Percentiles rank a stretch among this genome's conserved stretches.
phyloP scores from a whole-genome alignment of 1,139 yeast genomes.

The Taiozyma sp. region DNA sequence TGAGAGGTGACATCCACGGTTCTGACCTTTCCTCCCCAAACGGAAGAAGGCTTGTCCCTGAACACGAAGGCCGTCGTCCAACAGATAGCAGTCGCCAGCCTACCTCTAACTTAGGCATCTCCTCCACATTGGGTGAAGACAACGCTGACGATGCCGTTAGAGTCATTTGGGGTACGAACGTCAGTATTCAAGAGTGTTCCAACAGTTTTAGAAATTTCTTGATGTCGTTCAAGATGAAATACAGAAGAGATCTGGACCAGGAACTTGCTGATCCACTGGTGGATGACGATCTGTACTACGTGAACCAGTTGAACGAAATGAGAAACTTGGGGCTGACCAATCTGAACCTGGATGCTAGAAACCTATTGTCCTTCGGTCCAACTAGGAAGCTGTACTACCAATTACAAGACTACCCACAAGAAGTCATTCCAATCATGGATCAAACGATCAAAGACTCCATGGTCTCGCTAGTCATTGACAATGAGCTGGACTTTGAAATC shows the following conservation, averaged over 20 bases:
- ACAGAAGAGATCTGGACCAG: conserved; percentile 60
- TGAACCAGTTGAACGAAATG: conserved; percentile 70
- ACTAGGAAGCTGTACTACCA: conserved; percentile 82
- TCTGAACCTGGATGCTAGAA: conserved; percentile 78
- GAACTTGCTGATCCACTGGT: conserved; percentile 42
- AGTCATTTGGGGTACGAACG: conserved; percentile 99
- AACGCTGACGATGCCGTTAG: conserved; percentile 52
- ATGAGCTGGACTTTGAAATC: conserved; percentile 32
- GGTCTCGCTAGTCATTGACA: conserved; percentile 70
- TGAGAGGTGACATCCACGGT: conserved; percentile 57
- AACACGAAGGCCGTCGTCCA: conserved; percentile 9
- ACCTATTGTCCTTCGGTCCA: conserved; percentile 69
- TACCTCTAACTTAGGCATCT: conserved; percentile 11
- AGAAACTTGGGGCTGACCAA: conserved; percentile 76
- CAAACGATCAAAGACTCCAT: conserved; percentile 89
- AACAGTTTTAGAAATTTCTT: conserved; percentile 77
- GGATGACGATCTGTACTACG: conserved; percentile 74
- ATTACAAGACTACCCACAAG: conserved; percentile 90
- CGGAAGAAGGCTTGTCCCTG: conserved; percentile 26
- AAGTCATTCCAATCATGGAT: conserved; percentile 96
- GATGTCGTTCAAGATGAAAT: conserved; percentile 76
- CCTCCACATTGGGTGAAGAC: conserved; percentile 19
- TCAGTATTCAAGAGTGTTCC: conserved; percentile 83
- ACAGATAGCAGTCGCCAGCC: conserved; percentile 8
- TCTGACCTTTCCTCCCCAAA: conserved; percentile 50